Evolutionary conservation across 2,329 filamentous ascomycete genomes (phyloP).

Genomic region (Colletotrichum musae): DNA sequence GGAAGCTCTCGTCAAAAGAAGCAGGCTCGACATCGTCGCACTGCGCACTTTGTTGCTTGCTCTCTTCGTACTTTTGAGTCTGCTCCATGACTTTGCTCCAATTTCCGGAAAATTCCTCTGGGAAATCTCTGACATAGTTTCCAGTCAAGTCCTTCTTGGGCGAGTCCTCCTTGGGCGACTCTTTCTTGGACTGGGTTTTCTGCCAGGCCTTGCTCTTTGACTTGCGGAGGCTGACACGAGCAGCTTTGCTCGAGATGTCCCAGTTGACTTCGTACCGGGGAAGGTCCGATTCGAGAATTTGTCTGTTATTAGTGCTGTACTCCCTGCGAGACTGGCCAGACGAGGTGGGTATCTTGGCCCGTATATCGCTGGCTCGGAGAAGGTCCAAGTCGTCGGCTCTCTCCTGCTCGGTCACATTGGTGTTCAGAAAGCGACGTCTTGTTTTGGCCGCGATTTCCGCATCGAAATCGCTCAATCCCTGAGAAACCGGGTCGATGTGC

Average conservation of each 20-base stretch:
- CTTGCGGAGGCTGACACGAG: constrained; percentile 32
- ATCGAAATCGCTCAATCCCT: constrained; percentile 57
- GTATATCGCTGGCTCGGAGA: constrained; percentile 43
- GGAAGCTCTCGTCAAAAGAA: constrained; percentile 61
- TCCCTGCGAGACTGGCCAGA: constrained; percentile 36
- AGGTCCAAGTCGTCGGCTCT: constrained; percentile 45
- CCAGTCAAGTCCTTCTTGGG: constrained; percentile 55
- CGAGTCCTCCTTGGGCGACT: constrained; percentile 43
- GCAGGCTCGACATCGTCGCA: constrained; percentile 50
- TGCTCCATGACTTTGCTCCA: constrained; percentile 53
- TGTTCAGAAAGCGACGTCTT: constrained; percentile 20
- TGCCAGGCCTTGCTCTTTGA: constrained; percentile 41
- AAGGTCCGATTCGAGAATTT: constrained; percentile 36
- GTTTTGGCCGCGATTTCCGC: constrained; percentile 54
- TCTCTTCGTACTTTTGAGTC: constrained; percentile 34
- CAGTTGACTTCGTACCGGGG: constrained; percentile 33
- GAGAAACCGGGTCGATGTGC: constrained; percentile 51
- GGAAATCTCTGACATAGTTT: constrained; percentile 66
- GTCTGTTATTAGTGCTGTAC: constrained; percentile 35
- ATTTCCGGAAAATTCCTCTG: constrained; percentile 63
- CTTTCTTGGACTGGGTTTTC: constrained; percentile 8
- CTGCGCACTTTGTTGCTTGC: constrained; percentile 35
- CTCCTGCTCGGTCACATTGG: constrained; percentile 38
- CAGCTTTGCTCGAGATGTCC: constrained; percentile 38
- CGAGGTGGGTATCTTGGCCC: constrained; percentile 38